Percentiles rank a stretch among this genome's conserved stretches.
Evolutionary conservation across 805 yeast genomes (phyloP).

Genomic region (Pichia exigua): DNA sequence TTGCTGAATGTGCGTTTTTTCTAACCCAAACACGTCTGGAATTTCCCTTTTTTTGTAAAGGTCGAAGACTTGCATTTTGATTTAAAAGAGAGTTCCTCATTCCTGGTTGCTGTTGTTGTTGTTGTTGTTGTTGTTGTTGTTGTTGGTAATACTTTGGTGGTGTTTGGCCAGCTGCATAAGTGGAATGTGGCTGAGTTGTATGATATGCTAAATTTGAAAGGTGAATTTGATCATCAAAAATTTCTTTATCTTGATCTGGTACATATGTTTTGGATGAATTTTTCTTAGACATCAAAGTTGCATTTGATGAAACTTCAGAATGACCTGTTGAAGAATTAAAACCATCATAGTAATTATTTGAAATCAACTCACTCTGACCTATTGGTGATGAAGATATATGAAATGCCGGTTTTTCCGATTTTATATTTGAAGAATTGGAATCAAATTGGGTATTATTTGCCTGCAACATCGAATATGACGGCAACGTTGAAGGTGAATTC

Average conservation of each 20-base stretch:
- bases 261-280: not conserved
- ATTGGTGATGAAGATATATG: not conserved
- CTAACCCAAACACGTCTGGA: constrained; percentile 46
- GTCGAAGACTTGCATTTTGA: not conserved
- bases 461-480: not conserved
- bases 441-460: not conserved
- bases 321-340: not conserved
- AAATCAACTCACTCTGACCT: not conserved
- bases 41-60: not conserved
- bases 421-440: not conserved
- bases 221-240: not conserved
- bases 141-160: not conserved
- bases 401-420: not conserved
- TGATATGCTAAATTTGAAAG: not conserved
- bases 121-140: too few species aligned
- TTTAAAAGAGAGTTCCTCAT: not conserved
- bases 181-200: not conserved
- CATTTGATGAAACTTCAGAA: not conserved
- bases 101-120: not conserved
- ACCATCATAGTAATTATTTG: not conserved
- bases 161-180: not conserved
- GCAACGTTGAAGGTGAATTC: not conserved
- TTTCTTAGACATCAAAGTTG: not conserved
- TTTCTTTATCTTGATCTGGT: not conserved
- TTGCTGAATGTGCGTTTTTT: constrained; percentile 48